Base-by-base conservation (phyloP, 306 rosid species). In the Canavalia ensiformis region DNA sequence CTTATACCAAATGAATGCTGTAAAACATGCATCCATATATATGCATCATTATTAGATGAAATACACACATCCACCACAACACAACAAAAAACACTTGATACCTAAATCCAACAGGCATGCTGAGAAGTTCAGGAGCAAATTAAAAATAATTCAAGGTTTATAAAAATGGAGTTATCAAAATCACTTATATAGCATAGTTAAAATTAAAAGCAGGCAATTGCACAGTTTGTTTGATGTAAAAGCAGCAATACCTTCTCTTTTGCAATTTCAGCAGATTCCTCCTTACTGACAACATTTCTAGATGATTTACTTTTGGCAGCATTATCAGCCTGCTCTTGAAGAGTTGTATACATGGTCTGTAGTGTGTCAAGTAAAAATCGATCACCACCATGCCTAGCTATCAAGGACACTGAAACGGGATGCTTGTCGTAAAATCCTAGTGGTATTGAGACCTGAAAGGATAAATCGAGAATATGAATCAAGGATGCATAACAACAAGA, bases 331-430 rank as follows among this genome's bases (percentile, higher is more conserved):
- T 90, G 95, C 85, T 96, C 99, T 84, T 88, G 93, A 44, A 96
- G 85, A 83, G 91, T 66, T 56, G 80, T 10, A 59, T 92, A 91
- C 90, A 96, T 85, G 78, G 85, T 76, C 60, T 91, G 87, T 73
- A 92, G 76, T 12, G 91, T 86, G 87, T 96, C 98, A 66, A 96
- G 88, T 84, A 96, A 85, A 88, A 96, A 94, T 80, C 97, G 93
- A 85, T 96, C 99, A 64, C 91, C 94, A 75, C 99, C 98, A 73
- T 96, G 94, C 76, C 97, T 90, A 77, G 99, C 99, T 84, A 96
- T 84, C 74, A 96, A 87, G 80, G 99, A 96, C 34, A 96, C 94
- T 8, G 99, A 92, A 72, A 92, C 71, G 42, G 98, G 98, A 86
- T 82, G 84, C 70, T 87, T 93, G 80, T 93, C 90, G 72, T 90